Percentiles rank a stretch among this genome's conserved stretches.
These are phyloP conservation scores for Flaveria bidentis DNA, from an alignment of 129 eudicot genomes.

Conservation along the genomic window DNA sequence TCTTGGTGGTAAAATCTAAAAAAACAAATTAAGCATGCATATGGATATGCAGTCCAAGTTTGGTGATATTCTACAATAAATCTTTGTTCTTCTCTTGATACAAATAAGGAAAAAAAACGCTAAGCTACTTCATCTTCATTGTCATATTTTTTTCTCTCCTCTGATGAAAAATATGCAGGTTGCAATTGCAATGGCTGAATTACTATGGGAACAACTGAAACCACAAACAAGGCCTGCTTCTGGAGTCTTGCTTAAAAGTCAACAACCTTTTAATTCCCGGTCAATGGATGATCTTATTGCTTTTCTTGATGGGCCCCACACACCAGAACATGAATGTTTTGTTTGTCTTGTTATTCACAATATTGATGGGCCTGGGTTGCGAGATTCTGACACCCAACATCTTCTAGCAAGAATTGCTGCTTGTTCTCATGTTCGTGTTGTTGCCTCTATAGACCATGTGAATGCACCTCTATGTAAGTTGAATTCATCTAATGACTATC, in stretches of 20 bases:
- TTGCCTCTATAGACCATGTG: slow-evolving; percentile 91
- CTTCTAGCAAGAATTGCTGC: slow-evolving; percentile 81
- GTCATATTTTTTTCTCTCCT: not conserved
- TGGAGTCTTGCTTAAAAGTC: slow-evolving; percentile 41
- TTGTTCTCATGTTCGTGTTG: slow-evolving; percentile 75
- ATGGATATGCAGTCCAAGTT: not conserved
- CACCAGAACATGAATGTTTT: slow-evolving; percentile 48
- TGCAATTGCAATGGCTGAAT: slow-evolving; percentile 68
- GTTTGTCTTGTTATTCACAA: slow-evolving; percentile 78
- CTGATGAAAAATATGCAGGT: slow-evolving; percentile 48
- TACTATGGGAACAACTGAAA: slow-evolving; percentile 80
- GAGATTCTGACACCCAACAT: slow-evolving; percentile 87
- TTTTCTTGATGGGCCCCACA: slow-evolving; percentile 70
- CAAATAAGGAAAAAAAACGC: not conserved
- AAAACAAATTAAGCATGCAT: not conserved
- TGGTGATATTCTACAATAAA: not conserved
- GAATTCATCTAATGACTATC: slow-evolving; percentile 2
- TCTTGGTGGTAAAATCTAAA: not conserved
- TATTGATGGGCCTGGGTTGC: slow-evolving; percentile 92
- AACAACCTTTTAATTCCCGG: slow-evolving; percentile 60
- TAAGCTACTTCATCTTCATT: not conserved
- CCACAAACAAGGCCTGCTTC: slow-evolving; percentile 38
- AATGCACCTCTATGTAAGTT: slow-evolving; percentile 87
- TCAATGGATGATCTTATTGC: slow-evolving; percentile 80
- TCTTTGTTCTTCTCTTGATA: not conserved